Base-by-base conservation (phyloP, 2,329 filamentous ascomycete species). In the Sporothrix sp. region DNA sequence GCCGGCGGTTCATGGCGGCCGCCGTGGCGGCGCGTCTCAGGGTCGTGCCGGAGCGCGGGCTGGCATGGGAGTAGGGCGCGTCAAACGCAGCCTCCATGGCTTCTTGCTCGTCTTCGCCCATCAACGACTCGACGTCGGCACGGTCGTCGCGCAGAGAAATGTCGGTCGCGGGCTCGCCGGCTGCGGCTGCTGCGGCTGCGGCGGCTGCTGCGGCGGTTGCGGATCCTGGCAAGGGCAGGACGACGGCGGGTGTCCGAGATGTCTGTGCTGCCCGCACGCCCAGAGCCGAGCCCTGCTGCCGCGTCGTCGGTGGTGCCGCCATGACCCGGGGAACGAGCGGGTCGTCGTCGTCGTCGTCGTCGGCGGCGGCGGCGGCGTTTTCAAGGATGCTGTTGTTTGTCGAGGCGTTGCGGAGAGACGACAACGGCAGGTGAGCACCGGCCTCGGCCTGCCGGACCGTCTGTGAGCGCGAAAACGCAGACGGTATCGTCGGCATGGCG, bases 1-100 rank as follows among this genome's bases (percentile, higher is more conserved):
- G 74, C 21, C 79, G 76, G 50, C 85, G 80, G 58, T 81, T 88
- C 11, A 80, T 79, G 28, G 86, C 84, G 18, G 85, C 85, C n/a
- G 85, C 85, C 2, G 83, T 84, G 32, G 84, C 84, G 49, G 85
- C 84, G 53, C 85, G 81, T 25, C 82, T 82, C 23, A 89, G 71
- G 0, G 83, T 85, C 20, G 79, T 80, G 25, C 74, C 78, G 14
- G 84, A 87, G 23, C 85, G 79, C 45, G 85, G 85, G 55, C 77
- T 82, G 2, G 79, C 80, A 56, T 88, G 85, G 21, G 82, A 79
- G 60, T 88, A 88, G 2, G 85, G 84, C 1, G 76, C 77, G 61
- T 88, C 85, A 39, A 85, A 69, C 7, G 25, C 25, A 10, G 80
- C 76, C 37, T 44, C 53, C 36, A 85, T 69, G 7, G 43, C 33